phyloP scores from a whole-genome alignment of 495 filamentous ascomycete genomes.

The Aspergillus hancockii region DNA sequence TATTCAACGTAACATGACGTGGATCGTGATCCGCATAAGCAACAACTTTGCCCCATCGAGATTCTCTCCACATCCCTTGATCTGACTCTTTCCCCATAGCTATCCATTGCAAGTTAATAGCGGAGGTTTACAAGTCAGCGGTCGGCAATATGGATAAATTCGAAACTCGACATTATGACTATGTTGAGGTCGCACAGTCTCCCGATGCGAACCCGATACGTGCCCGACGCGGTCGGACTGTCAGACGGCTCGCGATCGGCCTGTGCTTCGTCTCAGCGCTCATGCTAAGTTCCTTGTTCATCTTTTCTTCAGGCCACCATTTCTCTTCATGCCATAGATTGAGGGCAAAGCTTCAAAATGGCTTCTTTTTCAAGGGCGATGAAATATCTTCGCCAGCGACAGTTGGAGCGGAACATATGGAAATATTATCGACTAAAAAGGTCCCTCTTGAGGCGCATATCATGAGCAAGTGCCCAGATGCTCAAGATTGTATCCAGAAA shows the following conservation, averaged over 20 bases:
- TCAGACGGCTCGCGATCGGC: slow-evolving; percentile 17
- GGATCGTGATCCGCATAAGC: neutral
- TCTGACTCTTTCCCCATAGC: neutral
- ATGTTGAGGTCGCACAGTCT: slow-evolving; percentile 7
- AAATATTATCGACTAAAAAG: slow-evolving; percentile 25
- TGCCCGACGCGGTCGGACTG: slow-evolving; percentile 21
- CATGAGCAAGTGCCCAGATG: slow-evolving; percentile 95
- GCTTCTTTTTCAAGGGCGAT: slow-evolving; percentile 4
- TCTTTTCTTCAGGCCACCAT: slow-evolving; percentile 8
- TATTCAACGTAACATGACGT: neutral
- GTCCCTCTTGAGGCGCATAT: slow-evolving; percentile 89
- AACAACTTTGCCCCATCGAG: neutral
- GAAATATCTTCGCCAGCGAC: slow-evolving; percentile 5
- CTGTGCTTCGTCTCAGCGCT: slow-evolving; percentile 26
- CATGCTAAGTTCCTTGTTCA: slow-evolving; percentile 19
- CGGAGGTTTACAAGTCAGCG: neutral
- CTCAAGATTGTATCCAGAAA: slow-evolving; percentile 74
- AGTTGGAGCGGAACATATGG: neutral
- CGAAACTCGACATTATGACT: neutral
- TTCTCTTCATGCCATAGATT: slow-evolving; percentile 15
- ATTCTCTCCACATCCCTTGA: neutral
- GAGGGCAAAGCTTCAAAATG: neutral
- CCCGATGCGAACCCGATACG: slow-evolving; percentile 8
- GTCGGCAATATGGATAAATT: slow-evolving; percentile 18
- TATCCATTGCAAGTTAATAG: neutral